Evolutionary conservation across 176 grass and related monocot genomes (phyloP).

Genomic region (barley (Hordeum vulgare)): DNA sequence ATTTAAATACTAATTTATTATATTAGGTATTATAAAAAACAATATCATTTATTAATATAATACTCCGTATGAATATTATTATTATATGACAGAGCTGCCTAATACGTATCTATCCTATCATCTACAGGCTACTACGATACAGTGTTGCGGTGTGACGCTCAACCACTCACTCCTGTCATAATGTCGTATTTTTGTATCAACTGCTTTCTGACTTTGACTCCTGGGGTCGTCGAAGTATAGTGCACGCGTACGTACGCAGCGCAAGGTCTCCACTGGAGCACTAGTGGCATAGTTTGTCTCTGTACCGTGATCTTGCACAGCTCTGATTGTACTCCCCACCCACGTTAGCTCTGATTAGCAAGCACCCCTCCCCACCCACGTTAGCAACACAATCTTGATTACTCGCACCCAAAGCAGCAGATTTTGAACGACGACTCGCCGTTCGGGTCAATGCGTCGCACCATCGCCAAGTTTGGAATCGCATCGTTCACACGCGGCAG

Average conservation of each 20-base stretch:
- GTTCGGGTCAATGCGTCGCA: not conserved
- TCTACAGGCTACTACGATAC: not conserved
- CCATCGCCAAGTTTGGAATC: not conserved
- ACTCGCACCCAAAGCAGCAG: not conserved
- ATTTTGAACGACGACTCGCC: not conserved
- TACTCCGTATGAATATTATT: no score
- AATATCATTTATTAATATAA: no score
- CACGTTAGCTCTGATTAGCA: not conserved
- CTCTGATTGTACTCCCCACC: not conserved
- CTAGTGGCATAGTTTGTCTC: not conserved
- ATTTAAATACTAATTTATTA: no score
- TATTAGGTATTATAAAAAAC: no score
- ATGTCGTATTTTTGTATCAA: not conserved
- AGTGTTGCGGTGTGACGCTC: not conserved
- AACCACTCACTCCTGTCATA: not conserved
- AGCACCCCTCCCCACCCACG: no score
- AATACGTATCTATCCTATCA: not conserved
- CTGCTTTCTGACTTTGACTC: constrained; percentile 10
- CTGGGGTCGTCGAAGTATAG: not conserved
- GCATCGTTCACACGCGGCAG: not conserved
- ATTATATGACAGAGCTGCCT: no score
- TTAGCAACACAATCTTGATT: not conserved
- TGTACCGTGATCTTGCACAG: not conserved
- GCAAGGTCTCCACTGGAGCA: not conserved
- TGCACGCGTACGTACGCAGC: not conserved